Conservation (phyloP, 179 eudicot species). For the Vitellaria paradoxa region DNA sequence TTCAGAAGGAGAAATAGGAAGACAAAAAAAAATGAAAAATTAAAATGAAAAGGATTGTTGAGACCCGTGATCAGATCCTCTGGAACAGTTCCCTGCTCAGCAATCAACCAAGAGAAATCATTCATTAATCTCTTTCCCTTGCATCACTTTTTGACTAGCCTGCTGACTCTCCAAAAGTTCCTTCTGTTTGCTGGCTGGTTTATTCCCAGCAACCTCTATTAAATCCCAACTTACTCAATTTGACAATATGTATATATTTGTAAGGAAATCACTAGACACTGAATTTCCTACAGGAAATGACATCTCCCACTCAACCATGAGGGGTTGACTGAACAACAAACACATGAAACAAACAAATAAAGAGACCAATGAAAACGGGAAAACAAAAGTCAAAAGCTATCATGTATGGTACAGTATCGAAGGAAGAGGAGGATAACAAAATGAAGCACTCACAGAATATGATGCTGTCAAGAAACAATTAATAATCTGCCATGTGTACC, state of each 20-base stretch:
- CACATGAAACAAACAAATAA: neutral
- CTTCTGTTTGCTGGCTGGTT: neutral
- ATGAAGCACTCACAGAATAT: conserved; percentile 75
- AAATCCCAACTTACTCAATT: neutral
- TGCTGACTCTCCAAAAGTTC: neutral
- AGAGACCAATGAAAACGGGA: neutral
- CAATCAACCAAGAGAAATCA: too few relatives aligned
- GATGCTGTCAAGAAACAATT: conserved; percentile 98
- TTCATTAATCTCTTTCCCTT: neutral
- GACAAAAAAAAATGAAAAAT: too few relatives aligned
- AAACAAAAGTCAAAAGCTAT: neutral
- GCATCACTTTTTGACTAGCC: neutral
- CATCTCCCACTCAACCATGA: neutral
- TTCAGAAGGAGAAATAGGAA: too few relatives aligned
- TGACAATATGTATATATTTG: neutral
- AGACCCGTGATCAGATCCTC: too few relatives aligned
- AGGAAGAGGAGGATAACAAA: neutral
- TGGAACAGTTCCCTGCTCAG: too few relatives aligned
- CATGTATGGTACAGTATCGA: neutral
- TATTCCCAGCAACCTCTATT: neutral
- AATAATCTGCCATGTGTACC: conserved; percentile 88
- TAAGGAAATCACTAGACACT: neutral
- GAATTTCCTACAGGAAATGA: neutral
- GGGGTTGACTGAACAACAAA: neutral
- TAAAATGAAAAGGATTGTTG: too few relatives aligned